phyloP scores from a whole-genome alignment of 2,329 filamentous ascomycete species.

The Fonsecaea pugnacius region DNA sequence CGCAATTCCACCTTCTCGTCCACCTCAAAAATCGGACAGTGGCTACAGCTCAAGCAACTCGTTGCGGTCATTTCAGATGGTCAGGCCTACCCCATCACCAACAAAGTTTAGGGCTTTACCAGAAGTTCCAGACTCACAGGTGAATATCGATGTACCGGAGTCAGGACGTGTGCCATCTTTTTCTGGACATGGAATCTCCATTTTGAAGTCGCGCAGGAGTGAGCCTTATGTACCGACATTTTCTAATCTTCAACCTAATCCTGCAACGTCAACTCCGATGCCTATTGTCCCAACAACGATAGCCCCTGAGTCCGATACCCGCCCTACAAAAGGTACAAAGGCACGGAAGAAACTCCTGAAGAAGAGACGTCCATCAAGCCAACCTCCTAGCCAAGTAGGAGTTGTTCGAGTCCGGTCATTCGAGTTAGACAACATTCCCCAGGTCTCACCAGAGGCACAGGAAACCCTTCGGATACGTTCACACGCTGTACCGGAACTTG shows the following conservation, averaged over 20 bases:
- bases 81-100: constrained; percentile 6
- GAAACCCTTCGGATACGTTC: constrained; percentile 35
- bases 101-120: constrained; percentile 5
- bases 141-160: background rate
- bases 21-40: constrained; percentile 34
- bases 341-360: constrained; percentile 31
- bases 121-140: constrained; percentile 3
- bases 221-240: constrained; percentile 22
- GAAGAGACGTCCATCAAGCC: constrained; percentile 35
- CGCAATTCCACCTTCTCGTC: constrained; percentile 18
- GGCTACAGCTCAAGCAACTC: constrained; percentile 38
- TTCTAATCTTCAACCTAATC: constrained; percentile 16
- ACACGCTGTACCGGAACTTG: constrained; percentile 35
- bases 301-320: background rate
- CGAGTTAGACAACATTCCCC: constrained; percentile 29
- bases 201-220: constrained; percentile 30
- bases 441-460: constrained; percentile 26
- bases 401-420: constrained; percentile 31
- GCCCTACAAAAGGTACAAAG: constrained; percentile 13
- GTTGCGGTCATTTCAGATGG: constrained; percentile 25
- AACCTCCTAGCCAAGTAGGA: constrained; percentile 22
- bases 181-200: constrained; percentile 11
- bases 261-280: background rate
- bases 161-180: background rate
- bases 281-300: no score